Evolutionary conservation across 352 stramenopile genomes (phyloP).

Genomic region (Thraustotheca clavata): DNA sequence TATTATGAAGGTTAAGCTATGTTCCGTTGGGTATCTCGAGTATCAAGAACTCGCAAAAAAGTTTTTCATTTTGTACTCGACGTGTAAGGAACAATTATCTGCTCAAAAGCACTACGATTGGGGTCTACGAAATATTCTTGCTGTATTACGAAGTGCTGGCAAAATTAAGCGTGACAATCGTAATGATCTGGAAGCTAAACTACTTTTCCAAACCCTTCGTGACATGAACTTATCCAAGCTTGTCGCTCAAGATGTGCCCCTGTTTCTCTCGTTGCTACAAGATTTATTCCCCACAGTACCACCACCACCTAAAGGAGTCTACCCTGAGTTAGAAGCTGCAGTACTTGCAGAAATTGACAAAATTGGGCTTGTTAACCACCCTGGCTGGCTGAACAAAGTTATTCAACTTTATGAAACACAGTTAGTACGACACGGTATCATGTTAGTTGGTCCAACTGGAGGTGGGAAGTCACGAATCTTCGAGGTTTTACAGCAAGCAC

Average conservation of each 20-base stretch:
- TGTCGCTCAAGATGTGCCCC: constrained; percentile 95
- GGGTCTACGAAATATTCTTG: constrained; percentile 86
- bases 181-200: constrained; percentile 79
- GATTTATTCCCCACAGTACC: constrained; percentile 94
- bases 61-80: constrained; percentile 88
- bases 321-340: constrained; percentile 91
- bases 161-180: constrained; percentile 88
- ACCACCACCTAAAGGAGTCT: constrained; percentile 90
- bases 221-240: constrained; percentile 99
- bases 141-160: constrained; percentile 79
- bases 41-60: constrained; percentile 88
- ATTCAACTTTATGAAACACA: constrained; percentile 98
- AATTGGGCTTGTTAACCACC: constrained; percentile 81
- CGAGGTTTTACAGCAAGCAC: constrained; percentile 88
- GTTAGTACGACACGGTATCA: constrained; percentile 96
- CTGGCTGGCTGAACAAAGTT: constrained; percentile 91
- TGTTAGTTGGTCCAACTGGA: constrained; percentile 96
- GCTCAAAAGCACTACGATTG: constrained; percentile 92
- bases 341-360: constrained; percentile 87
- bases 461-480: constrained; percentile 98
- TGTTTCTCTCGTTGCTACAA: constrained; percentile 94
- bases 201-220: constrained; percentile 84
- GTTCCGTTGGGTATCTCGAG: constrained; percentile 91
- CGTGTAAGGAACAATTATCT: constrained; percentile 87
- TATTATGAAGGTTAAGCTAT: constrained; percentile 95